These are phyloP conservation scores for Aspergillus pseudotamarii DNA, from an alignment of 2,329 filamentous ascomycete species.

Conservation along the genomic window DNA sequence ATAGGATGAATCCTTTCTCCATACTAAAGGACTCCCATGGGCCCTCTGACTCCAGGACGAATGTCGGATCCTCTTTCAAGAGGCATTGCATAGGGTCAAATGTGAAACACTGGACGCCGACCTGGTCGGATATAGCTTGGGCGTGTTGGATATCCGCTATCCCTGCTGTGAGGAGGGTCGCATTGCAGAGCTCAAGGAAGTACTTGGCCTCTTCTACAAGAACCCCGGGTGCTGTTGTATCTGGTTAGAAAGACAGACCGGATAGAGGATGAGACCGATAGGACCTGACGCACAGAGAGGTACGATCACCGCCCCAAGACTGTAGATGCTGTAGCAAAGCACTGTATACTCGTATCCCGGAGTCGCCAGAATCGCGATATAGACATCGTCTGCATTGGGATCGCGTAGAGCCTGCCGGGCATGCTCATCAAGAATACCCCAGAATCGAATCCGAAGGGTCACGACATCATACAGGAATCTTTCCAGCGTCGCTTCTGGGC, in stretches of 20 bases:
- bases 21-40: not conserved
- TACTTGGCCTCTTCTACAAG: not conserved
- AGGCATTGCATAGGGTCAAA: not conserved
- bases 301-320: not conserved
- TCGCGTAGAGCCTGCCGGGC: not conserved
- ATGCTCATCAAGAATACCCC: not conserved
- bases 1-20: not conserved
- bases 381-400: not conserved
- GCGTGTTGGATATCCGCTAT: not conserved
- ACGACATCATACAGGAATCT: slow-evolving; percentile 1
- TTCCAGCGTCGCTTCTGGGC: not conserved
- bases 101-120: too few species aligned
- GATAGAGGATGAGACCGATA: too few species aligned
- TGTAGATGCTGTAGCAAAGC: not conserved
- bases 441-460: not conserved
- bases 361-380: not conserved
- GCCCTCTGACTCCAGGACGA: not conserved
- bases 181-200: not conserved
- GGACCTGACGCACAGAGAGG: not conserved
- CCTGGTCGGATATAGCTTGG: too few species aligned
- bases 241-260: not conserved
- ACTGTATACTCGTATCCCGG: not conserved
- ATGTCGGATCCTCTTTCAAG: not conserved
- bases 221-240: not conserved
- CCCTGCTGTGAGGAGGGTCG: not conserved